Base-by-base conservation (phyloP, 768 basidiomycete genomes). In the Lanmaoa rubissima region DNA sequence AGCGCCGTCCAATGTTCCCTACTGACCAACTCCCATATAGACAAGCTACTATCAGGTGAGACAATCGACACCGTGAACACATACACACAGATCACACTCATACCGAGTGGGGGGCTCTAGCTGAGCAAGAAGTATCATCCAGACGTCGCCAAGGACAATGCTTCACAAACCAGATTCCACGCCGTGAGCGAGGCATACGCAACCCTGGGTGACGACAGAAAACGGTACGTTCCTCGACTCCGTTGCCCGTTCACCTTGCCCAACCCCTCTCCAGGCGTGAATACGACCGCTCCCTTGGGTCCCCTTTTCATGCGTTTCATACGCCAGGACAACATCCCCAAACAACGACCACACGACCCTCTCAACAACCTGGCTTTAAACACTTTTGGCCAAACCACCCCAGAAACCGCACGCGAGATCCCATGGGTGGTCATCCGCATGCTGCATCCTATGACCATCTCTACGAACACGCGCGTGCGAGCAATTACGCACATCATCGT, bases 61-160 rank as follows among this genome's bases (percentile, higher is more conserved):
- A 38, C 4, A 1, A 2, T 4, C 10, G 38, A 36, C 24, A 0
- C 8, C 16, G 9, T 9, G 1, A 19, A 42, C 35, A 11, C 14
- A 2, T 24, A 0, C 16, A 6, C 21, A 12, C n/a, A n/a, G n/a
- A n/a, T 41, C 19, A 19, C n/a, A 31, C 46, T 60, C 51, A 55
- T 10, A 19, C 47, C 26, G 9, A 1, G 13, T 44, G 32, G 56
- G 19, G 34, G 4, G 5, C 16, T 2, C 41, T 6, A 81, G 80
- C 63, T 82, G 50, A 81, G 79, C 73, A 82, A 82, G 55, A 58
- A 68, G 57, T 72, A 74, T 48, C 81, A 82, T 51, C 80, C 80
- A 1, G 80, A 81, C 61, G 61, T 77, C 10, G 71, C 71, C 51
- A 66, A 70, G 36, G 78, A 80, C 49, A 66, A 65, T 7, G 45